These are phyloP conservation scores for Peronospora tabacina DNA, from an alignment of 352 stramenopile species.

Conservation along the genomic window DNA sequence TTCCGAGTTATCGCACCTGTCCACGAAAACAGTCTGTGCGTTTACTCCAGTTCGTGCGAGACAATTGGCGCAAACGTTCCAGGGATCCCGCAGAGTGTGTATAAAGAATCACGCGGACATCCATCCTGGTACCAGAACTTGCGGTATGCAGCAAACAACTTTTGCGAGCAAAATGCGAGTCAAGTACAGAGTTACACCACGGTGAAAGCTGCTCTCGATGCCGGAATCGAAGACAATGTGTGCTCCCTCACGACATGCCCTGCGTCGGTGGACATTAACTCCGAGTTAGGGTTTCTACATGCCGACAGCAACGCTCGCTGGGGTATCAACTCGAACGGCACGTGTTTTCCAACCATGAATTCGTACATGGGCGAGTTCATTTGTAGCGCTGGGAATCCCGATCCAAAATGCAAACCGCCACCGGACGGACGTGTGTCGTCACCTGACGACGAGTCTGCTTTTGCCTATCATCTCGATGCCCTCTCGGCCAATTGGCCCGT, in stretches of 20 bases:
- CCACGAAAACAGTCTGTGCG: conserved; percentile 32
- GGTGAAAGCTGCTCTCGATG: conserved; percentile 19
- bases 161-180: conserved; percentile 29
- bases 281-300: conserved; percentile 29
- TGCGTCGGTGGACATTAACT: conserved; percentile 35
- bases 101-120: conserved; percentile 35
- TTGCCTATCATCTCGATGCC: conserved; percentile 78
- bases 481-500: conserved; percentile 49
- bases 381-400: conserved; percentile 32
- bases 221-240: conserved; percentile 34
- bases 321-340: conserved; percentile 43
- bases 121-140: conserved; percentile 57
- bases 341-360: conserved; percentile 40
- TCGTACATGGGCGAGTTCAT: conserved; percentile 44
- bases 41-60: conserved; percentile 39
- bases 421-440: conserved; percentile 7
- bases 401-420: conserved; percentile 19
- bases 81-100: conserved; percentile 37
- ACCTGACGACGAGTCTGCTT: conserved; percentile 17
- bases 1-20: conserved; percentile 35
- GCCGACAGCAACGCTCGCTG: conserved; percentile 18
- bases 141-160: conserved; percentile 55
- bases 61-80: conserved; percentile 40
- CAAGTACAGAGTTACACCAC: conserved; percentile 22
- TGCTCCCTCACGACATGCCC: conserved; percentile 32